Evolutionary conservation across 2,329 filamentous ascomycete genomes (phyloP), one percentile per base, ranked within the genome.

Genomic region (Zymoseptoria passerinii): DNA sequence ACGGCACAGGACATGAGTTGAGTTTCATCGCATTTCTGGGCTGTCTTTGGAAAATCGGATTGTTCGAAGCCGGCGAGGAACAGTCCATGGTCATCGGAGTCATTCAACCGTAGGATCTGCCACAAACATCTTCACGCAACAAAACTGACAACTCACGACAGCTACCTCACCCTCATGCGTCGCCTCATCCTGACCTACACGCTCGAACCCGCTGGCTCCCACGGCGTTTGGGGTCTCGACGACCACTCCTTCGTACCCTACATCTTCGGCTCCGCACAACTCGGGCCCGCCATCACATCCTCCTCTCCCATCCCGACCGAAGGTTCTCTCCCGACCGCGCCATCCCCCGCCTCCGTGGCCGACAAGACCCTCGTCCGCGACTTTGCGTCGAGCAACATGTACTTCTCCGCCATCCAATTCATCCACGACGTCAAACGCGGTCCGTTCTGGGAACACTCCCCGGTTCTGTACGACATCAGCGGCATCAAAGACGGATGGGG

Each of bases 381-480:
- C 3, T 74, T 77, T 60, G 67, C 75, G 50, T 67, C 68, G 20
- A 70, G 66, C 51, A 80, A 80, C 66, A 77, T 99, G 83, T 99
- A 99, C 74, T 99, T 97, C 73, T 88, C 90, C 4, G 94, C 94
- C 29, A 85, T 99, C 58, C 91, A 91, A 8, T 99, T 99, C 78
- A 97, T 99, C 72, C 89, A 96, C 73, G 92, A 96, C 70, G 94
- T 99, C 53, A 99, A 99, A 72, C 92, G 81, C 62, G 94, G 94
- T 0, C 92, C 94, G 0, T 99, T 99, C 71, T 97, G 94, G 92
- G 78, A 80, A 63, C 92, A 99, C 72, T 96, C 90, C 64, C 92
- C 92, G 0, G 92, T 96, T 65, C 77, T 99, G 10, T 99, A 88
- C 71, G 92, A 99, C 72, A 90, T 99, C 49, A 95, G 90, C 0